Percentiles rank a stretch among this genome's conserved stretches.
phyloP scores from a whole-genome alignment of 192 early-diverging fungal genomes.

The Geranomyces michiganensis region DNA sequence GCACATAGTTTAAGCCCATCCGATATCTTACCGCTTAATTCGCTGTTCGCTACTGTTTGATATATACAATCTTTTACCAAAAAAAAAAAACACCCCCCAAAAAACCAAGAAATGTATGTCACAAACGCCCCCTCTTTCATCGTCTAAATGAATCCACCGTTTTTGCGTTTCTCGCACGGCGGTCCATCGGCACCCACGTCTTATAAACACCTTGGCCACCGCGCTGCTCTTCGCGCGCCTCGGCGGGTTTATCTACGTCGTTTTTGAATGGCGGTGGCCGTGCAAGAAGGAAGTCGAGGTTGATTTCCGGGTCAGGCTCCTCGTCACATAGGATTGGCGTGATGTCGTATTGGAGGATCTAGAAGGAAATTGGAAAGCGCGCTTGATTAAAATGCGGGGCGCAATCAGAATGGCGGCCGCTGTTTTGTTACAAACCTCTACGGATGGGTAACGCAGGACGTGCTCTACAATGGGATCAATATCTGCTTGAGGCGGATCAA shows the following conservation, averaged over 20 bases:
- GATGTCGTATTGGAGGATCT: constrained; percentile 37
- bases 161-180: constrained; percentile 4
- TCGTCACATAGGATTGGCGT: constrained; percentile 23
- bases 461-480: constrained; percentile 37
- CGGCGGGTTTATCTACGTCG: constrained; percentile 25
- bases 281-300: constrained; percentile 37
- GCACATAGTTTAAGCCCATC: too few species aligned
- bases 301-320: constrained; percentile 36
- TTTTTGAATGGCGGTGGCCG: constrained; percentile 44
- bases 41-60: too few species aligned
- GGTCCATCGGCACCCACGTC: constrained; percentile 19
- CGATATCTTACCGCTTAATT: too few species aligned
- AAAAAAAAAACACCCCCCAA: too few species aligned
- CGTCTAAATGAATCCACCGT: constrained; percentile 4
- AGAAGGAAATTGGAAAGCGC: too few species aligned
- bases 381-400: too few species aligned
- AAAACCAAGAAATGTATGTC: too few species aligned
- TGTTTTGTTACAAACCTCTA: constrained; percentile 27
- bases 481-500: neutral
- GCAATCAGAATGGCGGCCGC: too few species aligned
- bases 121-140: neutral
- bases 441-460: constrained; percentile 34
- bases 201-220: neutral
- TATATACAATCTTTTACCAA: too few species aligned
- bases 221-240: neutral